Conservation (phyloP, 164 flowering plant species). For the Annona squamosa region DNA sequence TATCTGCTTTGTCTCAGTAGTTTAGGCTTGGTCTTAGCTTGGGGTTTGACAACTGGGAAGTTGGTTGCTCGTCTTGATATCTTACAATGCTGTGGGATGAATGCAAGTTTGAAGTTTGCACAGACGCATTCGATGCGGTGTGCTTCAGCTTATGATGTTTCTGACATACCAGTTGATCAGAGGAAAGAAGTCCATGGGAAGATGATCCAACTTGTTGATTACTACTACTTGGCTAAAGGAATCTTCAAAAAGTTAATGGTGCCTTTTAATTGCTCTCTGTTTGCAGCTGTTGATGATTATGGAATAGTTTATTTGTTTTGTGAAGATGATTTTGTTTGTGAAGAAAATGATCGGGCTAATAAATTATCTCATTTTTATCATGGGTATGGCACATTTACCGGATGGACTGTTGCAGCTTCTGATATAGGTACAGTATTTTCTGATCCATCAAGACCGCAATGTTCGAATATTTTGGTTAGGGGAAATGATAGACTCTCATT, state of each 20-base stretch:
- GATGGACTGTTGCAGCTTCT: slow-evolving; percentile 74
- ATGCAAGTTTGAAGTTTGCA: slow-evolving; percentile 11
- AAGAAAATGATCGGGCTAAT: slow-evolving; percentile 21
- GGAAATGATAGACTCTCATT: slow-evolving; percentile 8
- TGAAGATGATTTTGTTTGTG: slow-evolving; percentile 34
- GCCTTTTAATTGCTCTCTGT: slow-evolving; percentile 51
- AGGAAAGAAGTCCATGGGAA: slow-evolving; percentile 12
- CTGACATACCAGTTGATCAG: slow-evolving; percentile 13
- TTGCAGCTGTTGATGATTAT: slow-evolving; percentile 67
- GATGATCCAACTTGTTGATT: slow-evolving; percentile 5
- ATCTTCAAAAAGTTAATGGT: slow-evolving; percentile 53
- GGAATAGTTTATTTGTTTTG: slow-evolving; percentile 59
- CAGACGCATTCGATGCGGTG: slow-evolving; percentile 15
- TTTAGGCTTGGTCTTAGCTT: slow-evolving; percentile 50
- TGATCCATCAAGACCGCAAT: slow-evolving; percentile 14
- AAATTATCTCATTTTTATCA: slow-evolving; percentile 35
- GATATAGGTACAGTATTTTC: slow-evolving; percentile 45
- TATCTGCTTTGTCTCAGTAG: slow-evolving; percentile 64
- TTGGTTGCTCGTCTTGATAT: slow-evolving; percentile 46
- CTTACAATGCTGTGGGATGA: slow-evolving; percentile 34
- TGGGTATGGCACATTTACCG: slow-evolving; percentile 42
- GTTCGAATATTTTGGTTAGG: slow-evolving; percentile 7
- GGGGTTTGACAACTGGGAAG: slow-evolving; percentile 53
- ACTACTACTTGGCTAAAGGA: slow-evolving; percentile 21
- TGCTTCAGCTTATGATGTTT: slow-evolving; percentile 8